Evolutionary conservation across 2,329 filamentous ascomycete species (phyloP).

Genomic region (Fusarium phyllophilum): DNA sequence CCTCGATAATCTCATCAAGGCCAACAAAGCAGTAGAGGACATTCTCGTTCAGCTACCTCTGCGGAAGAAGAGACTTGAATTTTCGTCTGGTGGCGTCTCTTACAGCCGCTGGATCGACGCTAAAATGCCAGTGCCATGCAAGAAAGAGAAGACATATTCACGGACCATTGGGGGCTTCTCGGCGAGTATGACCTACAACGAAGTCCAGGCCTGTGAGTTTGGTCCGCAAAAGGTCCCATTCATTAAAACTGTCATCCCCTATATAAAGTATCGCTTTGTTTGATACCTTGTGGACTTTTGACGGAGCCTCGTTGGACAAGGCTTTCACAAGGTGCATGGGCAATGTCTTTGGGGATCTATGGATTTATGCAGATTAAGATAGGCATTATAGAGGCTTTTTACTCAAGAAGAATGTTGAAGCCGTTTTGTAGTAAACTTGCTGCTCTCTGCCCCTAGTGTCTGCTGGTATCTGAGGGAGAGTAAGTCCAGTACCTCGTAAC

Average conservation of each 20-base stretch:
- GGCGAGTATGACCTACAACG: not conserved
- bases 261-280: not conserved
- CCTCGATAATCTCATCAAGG: conserved; percentile 19
- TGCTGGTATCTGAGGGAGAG: not conserved
- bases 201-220: conserved; percentile 13
- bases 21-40: conserved; percentile 11
- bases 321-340: not conserved
- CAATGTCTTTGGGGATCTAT: fast-evolving
- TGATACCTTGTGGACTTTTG: fast-evolving
- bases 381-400: too few relatives aligned
- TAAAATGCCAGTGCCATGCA: conserved; percentile 20
- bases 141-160: not conserved
- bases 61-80: conserved; percentile 14
- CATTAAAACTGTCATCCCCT: not conserved
- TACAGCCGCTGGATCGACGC: conserved; percentile 15
- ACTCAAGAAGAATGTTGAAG: fast-evolving
- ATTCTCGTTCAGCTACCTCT: conserved; percentile 14
- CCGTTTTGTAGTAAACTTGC: fast-evolving
- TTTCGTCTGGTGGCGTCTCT: not conserved
- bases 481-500: fast-evolving
- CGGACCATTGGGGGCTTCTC: not conserved
- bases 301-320: not conserved
- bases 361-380: too few relatives aligned
- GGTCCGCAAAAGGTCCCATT: conserved; percentile 9
- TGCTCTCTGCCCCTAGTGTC: fast-evolving